Evolutionary conservation across 2,329 filamentous ascomycete genomes (phyloP).

Genomic region (Colletotrichum spaethianum): DNA sequence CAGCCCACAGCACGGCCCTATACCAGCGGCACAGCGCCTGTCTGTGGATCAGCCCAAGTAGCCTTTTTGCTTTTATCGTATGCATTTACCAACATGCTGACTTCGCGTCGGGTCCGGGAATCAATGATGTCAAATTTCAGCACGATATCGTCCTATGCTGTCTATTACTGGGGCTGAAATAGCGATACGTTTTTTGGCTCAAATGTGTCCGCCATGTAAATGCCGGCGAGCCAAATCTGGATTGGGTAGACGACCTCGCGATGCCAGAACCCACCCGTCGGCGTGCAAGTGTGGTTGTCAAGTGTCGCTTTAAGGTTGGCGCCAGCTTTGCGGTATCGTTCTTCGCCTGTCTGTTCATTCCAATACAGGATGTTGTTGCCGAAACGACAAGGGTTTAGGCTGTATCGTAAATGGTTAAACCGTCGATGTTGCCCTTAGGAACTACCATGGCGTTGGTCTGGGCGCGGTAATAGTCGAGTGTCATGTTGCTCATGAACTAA

Average conservation of each 20-base stretch:
- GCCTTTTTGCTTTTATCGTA: slow-evolving; percentile 65
- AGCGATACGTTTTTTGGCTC: slow-evolving; percentile 57
- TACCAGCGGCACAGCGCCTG: slow-evolving; percentile 66
- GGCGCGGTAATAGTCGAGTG: slow-evolving; percentile 59
- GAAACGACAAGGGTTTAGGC: slow-evolving; percentile 66
- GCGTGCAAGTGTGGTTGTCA: slow-evolving; percentile 63
- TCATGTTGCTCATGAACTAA: slow-evolving; percentile 57
- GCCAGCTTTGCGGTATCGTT: slow-evolving; percentile 65
- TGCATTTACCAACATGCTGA: slow-evolving; percentile 65
- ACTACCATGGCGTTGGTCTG: slow-evolving; percentile 64
- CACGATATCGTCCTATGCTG: slow-evolving; percentile 60
- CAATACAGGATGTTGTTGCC: slow-evolving; percentile 67
- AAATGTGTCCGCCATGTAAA: slow-evolving; percentile 64
- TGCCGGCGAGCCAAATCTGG: slow-evolving; percentile 72
- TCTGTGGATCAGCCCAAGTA: slow-evolving; percentile 64
- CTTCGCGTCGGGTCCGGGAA: slow-evolving; percentile 54
- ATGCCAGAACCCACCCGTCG: slow-evolving; percentile 69
- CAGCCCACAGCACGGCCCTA: slow-evolving; percentile 69
- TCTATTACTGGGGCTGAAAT: slow-evolving; percentile 54
- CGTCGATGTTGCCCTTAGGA: slow-evolving; percentile 61
- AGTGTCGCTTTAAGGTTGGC: slow-evolving; percentile 61
- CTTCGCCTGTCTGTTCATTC: slow-evolving; percentile 60
- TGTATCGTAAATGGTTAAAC: slow-evolving; percentile 62
- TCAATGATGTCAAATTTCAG: slow-evolving; percentile 62
- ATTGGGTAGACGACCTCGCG: slow-evolving; percentile 59